Base-by-base conservation (phyloP, 1,284 basidiomycete genomes). In the Ustilago lituana region DNA sequence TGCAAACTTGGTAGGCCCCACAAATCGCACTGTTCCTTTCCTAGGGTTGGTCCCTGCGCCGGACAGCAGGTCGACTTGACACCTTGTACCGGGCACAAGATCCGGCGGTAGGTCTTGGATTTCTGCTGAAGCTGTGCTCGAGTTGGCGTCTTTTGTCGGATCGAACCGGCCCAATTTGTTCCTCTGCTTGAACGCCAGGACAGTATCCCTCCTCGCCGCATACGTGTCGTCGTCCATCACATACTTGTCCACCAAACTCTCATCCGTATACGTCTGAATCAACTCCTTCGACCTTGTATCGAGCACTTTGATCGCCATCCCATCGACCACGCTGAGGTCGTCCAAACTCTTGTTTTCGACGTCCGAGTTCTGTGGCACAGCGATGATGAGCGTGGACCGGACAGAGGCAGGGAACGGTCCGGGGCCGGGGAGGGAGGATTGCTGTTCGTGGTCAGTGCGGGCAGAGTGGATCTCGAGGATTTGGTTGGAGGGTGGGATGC, bases 111-210 rank as follows among this genome's bases (percentile, higher is more conserved):
- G 22, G 1, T 53, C 33, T n/a, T 52, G 15, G 7, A 12, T 29
- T 10, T 50, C 60, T n/a, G 41, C 40, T 14, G 47, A 51, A 14
- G 69, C 37, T 1, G 67, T 41, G 20, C 41, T 56, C 5, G 67
- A 63, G 4, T 85, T 82, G 3, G 80, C 62, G 29, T 82, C 76
- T 6, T 56, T 53, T 5, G 83, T 76, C 2, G 84, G 79, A 56
- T 39, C 92, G 81, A 96, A 98, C 11, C 94, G 89, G 1, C 95
- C 95, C 24, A 98, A 87, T 83, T 92, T 91, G 84, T 95, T 85
- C 2, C 87, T 86, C 82, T 94, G 90, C 77, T 98, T 94, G 85
- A 92, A 97, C 1, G 91, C 89, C 15, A 93, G 86, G 11, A 98
- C 91, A 12, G 92, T 91, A 80, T 97, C 95, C 32, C 44, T 17